Conservation (phyloP, 1,139 yeast genomes). For the Debaryomycetaceae sp. region DNA sequence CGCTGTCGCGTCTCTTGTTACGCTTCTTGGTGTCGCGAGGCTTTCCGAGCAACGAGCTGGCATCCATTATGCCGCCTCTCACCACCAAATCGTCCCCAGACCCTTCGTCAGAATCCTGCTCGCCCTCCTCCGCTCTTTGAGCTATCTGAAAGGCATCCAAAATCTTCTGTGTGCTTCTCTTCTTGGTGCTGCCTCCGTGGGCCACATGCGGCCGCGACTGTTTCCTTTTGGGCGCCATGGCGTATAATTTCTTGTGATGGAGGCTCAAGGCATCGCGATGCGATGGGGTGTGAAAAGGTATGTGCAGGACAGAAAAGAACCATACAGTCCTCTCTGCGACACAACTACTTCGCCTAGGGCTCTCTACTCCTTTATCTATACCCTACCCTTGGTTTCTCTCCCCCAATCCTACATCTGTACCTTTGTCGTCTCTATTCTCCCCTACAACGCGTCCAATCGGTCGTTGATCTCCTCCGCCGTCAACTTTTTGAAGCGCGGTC, state of each 20-base stretch:
- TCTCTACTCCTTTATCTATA: too few relatives aligned
- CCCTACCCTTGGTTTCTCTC: too few relatives aligned
- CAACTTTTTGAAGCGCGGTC: constrained; percentile 86
- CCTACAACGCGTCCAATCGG: constrained; percentile 82
- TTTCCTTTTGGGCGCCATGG: neutral
- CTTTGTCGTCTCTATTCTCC: constrained; percentile 1
- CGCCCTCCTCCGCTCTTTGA: constrained; percentile 32
- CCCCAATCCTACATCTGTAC: neutral
- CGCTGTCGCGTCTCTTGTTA: constrained; percentile 18
- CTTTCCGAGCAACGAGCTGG: constrained; percentile 29
- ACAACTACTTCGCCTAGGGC: too few relatives aligned
- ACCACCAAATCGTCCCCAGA: constrained; percentile 21
- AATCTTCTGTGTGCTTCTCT: constrained; percentile 33
- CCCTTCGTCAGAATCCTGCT: constrained; percentile 14
- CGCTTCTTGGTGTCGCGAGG: constrained; percentile 4
- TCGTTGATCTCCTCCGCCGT: constrained; percentile 91
- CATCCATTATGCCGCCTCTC: constrained; percentile 41
- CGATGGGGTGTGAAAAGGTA: constrained; percentile 5
- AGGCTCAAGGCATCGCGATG: too few relatives aligned
- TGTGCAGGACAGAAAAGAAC: constrained; percentile 18
- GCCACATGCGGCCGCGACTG: neutral
- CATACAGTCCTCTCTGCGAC: too few relatives aligned
- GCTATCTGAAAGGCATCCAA: constrained; percentile 47
- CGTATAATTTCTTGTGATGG: neutral
- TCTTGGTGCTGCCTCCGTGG: constrained; percentile 13